Evolutionary conservation across 1,284 basidiomycete species (phyloP), one percentile per base, ranked within the genome.

Genomic region (Cerioporus squamosus): DNA sequence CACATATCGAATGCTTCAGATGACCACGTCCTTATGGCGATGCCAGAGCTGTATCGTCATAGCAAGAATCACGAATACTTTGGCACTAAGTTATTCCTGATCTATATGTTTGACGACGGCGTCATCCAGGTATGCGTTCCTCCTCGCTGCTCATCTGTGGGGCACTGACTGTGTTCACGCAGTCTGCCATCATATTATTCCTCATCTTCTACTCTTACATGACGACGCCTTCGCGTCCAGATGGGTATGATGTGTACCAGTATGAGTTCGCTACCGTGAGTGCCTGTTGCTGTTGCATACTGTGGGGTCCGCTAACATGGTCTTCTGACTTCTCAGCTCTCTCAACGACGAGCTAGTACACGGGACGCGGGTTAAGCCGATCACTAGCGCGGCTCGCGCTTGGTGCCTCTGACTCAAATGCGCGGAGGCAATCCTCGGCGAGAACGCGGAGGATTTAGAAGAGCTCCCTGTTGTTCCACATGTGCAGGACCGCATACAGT

Each of bases 181-280:
- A 95, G 91, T 95, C 94, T 26, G 90, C 87, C n/a, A 79, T 95
- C 57, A 84, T 97, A 62, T 97, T 86, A 79, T 98, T 98, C 86
- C 78, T 99, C 66, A 81, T 96, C 60, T 74, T 86, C 51, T 98
- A 95, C 72, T 77, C 91, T 0, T 99, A 98, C 74, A 70, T 83
- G 60, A 85, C 89, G 1, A 90, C 91, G 0, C 84, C 93, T 1
- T 74, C 92, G 1, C 87, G 97, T 29, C 65, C 74, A 2, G 95
- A 98, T 72, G 97, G 97, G 0, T 98, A 85, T 73, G 81, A 86
- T 50, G 79, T 90, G n/a, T 81, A 83, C 60, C 78, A 90, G 66
- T 93, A 90, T 74, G 97, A 99, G 75, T 94, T 93, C 75, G 87
- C 90, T 14, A 95, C 94, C 12, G 89, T 90, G 69, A 62, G 87